These are phyloP conservation scores for Blumeria hordei DNA, from an alignment of 2,329 filamentous ascomycete genomes.

Conservation along the genomic window DNA sequence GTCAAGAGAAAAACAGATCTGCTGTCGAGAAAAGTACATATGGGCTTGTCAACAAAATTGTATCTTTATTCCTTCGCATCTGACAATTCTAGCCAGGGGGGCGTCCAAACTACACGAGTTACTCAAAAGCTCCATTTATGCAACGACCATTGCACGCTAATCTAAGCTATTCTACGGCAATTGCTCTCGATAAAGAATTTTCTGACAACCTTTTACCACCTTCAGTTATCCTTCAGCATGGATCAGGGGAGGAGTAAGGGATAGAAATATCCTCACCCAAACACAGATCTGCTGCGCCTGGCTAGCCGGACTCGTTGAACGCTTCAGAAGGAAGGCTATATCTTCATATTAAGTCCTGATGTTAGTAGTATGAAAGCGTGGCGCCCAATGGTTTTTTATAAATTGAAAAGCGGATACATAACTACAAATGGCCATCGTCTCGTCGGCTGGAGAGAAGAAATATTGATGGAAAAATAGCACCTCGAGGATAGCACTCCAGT, in stretches of 20 bases:
- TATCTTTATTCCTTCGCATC: not conserved
- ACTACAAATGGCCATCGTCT: not conserved
- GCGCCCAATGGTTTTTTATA: not conserved
- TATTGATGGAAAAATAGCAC: not conserved
- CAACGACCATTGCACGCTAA: not conserved
- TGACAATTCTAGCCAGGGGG: not conserved
- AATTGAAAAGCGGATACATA: not conserved
- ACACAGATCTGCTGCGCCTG: not conserved
- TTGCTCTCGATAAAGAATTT: not conserved
- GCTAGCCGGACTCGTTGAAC: not conserved
- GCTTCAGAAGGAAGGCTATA: not conserved
- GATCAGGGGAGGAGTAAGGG: not conserved
- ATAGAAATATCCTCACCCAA: not conserved
- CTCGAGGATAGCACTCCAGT: not conserved
- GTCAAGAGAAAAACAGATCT: too few species aligned
- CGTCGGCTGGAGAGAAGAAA: not conserved
- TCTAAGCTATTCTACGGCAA: not conserved
- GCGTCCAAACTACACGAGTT: not conserved
- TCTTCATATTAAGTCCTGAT: not conserved
- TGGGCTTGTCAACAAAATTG: not conserved
- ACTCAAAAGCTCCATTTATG: not conserved
- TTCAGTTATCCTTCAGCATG: not conserved
- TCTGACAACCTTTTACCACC: not conserved
- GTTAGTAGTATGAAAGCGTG: not conserved
- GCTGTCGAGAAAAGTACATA: not conserved